Base-by-base conservation (phyloP, 441 rosid genomes). In the Codiaeum variegatum region DNA sequence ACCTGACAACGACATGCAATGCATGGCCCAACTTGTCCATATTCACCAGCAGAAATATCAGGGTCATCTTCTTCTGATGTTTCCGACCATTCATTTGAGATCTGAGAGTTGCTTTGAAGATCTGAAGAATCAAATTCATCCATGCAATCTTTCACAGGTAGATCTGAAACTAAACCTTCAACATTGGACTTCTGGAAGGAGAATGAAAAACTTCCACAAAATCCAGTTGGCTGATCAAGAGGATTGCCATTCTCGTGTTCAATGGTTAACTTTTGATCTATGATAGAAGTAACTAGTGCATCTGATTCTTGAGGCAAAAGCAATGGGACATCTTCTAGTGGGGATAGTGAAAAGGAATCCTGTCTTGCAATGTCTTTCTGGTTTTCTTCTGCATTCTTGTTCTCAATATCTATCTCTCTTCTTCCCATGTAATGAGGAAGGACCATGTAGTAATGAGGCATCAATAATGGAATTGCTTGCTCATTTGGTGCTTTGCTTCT, bases 391-490 rank as follows among this genome's bases (percentile, higher is more conserved):
- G 72, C 77, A 58, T 78, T 82, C 81, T 85, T 83, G 70, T 64
- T 59, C 67, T 85, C 90, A 42, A 87, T 84, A 70, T 83, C 87
- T 16, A 88, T 81, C 72, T 87, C 91, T 74, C 92, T 88, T 84
- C 80, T 86, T 73, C 94, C 97, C 94, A 90, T 78, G 79, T 93
- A 95, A 82, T 91, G 99, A 62, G 98, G 99, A 73, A 93, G 91
- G 67, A 95, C 99, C 99, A 93, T 95, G 84, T 95, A 96, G 75
- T 95, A 98, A 73, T 89, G 99, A 75, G 99, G 99, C 91, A 93
- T 91, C 75, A 95, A 89, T 58, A 93, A 85, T 42, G 99, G 99
- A 81, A 95, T 95, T 69, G 91, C 80, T 82, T 95, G 91, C 86
- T 95, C 97, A 72, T 95, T 80, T 67, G 86, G 98, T 62, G 99